Evolutionary conservation across 306 rosid genomes (phyloP).

Genomic region (Fragaria iinumae): DNA sequence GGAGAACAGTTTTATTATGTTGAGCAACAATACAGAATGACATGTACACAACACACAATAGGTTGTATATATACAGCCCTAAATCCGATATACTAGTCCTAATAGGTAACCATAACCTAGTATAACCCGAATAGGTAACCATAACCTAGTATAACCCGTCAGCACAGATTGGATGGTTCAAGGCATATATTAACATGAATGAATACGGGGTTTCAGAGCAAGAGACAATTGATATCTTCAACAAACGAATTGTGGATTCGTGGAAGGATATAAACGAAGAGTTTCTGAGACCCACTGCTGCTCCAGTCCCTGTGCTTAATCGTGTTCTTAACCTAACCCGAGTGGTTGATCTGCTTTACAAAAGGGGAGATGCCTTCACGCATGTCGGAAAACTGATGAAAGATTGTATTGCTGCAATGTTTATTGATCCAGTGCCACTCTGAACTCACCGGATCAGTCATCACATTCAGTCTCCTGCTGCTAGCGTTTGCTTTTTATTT

Average conservation of each 20-base stretch:
- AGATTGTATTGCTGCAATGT: neutral
- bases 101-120: no score
- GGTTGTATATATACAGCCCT: no score
- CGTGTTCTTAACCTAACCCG: neutral
- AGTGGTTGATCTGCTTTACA: neutral
- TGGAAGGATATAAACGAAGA: slow-evolving; percentile 17
- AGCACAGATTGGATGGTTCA: no score
- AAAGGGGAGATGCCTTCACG: neutral
- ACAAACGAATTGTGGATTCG: neutral
- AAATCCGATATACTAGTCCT: no score
- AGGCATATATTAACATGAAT: no score
- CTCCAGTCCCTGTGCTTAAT: neutral
- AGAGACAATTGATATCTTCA: neutral
- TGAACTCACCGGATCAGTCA: neutral
- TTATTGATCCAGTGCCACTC: slow-evolving; percentile 11
- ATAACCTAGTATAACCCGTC: no score
- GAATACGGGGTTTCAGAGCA: slow-evolving; percentile 10
- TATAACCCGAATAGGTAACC: no score
- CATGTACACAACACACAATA: no score
- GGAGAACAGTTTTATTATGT: no score
- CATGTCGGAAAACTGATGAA: slow-evolving; percentile 1
- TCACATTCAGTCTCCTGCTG: no score
- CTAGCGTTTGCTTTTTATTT: neutral
- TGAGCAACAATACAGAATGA: no score
- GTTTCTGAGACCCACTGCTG: neutral